Evolutionary conservation across 768 basidiomycete species (phyloP).

Genomic region (Pulveroboletus sp.): DNA sequence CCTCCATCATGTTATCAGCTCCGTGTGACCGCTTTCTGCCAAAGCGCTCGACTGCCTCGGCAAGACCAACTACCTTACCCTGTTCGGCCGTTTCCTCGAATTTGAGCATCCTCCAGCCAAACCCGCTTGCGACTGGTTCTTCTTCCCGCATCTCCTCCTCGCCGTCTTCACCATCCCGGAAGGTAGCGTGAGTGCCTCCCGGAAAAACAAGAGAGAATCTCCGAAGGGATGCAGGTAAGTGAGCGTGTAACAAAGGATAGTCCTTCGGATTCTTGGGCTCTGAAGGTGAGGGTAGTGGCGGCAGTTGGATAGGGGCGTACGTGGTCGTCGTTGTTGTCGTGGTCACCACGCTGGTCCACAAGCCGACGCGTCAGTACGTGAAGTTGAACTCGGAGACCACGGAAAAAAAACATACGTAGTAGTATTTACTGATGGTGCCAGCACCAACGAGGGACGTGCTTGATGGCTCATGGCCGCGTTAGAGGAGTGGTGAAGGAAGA

Average conservation of each 20-base stretch:
- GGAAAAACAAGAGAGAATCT: slow-evolving; percentile 78
- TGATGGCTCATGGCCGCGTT: slow-evolving; percentile 52
- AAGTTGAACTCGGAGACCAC: neutral
- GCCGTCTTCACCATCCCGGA: slow-evolving; percentile 62
- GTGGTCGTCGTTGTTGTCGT: slow-evolving; percentile 90
- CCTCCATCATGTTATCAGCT: no score
- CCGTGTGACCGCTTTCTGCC: slow-evolving; percentile 59
- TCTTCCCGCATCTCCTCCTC: slow-evolving; percentile 70
- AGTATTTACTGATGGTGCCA: slow-evolving; percentile 80
- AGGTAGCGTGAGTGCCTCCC: slow-evolving; percentile 74
- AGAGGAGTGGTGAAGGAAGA: slow-evolving; percentile 25
- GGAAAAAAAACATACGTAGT: slow-evolving; percentile 57
- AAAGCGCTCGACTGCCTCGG: slow-evolving; percentile 80
- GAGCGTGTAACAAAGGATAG: slow-evolving; percentile 74
- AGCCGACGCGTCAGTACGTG: slow-evolving; percentile 22
- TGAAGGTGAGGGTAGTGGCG: slow-evolving; percentile 63
- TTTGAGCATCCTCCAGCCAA: slow-evolving; percentile 73
- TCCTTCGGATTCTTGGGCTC: slow-evolving; percentile 74
- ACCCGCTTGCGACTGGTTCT: slow-evolving; percentile 57
- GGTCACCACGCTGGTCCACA: slow-evolving; percentile 64
- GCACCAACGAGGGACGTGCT: slow-evolving; percentile 61
- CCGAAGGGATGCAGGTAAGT: slow-evolving; percentile 67
- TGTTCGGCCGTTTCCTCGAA: slow-evolving; percentile 54
- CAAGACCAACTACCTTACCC: slow-evolving; percentile 54
- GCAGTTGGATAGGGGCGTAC: slow-evolving; percentile 83